These are phyloP conservation scores for Solanum peruvianum DNA, from an alignment of 257 asterid species.

Conservation along the genomic window DNA sequence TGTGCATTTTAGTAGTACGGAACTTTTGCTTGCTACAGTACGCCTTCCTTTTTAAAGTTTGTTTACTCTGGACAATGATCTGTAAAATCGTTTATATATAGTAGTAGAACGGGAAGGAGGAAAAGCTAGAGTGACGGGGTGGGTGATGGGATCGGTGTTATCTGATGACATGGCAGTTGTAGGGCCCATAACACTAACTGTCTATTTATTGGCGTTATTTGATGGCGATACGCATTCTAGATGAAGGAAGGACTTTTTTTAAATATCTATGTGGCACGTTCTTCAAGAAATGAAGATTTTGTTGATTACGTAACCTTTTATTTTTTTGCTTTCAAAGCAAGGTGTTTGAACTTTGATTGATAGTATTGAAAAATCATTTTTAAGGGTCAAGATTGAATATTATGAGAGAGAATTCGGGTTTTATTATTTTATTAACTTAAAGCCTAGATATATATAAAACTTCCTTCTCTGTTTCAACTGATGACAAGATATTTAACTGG, in stretches of 20 bases:
- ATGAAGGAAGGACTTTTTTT: background rate
- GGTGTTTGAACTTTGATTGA: background rate
- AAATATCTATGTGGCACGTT: background rate
- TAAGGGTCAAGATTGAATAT: background rate
- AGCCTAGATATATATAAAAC: background rate
- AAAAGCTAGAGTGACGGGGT: background rate
- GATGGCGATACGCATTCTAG: background rate
- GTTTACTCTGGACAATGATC: background rate
- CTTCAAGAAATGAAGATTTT: background rate
- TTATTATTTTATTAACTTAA: background rate
- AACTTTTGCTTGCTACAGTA: background rate
- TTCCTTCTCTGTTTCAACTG: background rate
- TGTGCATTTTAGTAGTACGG: slow-evolving; percentile 30
- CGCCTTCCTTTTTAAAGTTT: background rate
- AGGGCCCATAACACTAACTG: background rate
- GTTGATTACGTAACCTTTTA: background rate
- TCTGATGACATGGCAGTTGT: background rate
- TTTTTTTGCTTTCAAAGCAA: background rate
- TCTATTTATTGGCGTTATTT: background rate
- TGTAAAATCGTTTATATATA: background rate
- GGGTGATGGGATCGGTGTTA: background rate
- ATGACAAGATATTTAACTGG: background rate
- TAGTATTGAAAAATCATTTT: background rate
- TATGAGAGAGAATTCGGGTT: background rate
- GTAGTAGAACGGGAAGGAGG: background rate